These are phyloP conservation scores for Colletotrichum musicola DNA, from an alignment of 2,329 filamentous ascomycete genomes.

Conservation along the genomic window DNA sequence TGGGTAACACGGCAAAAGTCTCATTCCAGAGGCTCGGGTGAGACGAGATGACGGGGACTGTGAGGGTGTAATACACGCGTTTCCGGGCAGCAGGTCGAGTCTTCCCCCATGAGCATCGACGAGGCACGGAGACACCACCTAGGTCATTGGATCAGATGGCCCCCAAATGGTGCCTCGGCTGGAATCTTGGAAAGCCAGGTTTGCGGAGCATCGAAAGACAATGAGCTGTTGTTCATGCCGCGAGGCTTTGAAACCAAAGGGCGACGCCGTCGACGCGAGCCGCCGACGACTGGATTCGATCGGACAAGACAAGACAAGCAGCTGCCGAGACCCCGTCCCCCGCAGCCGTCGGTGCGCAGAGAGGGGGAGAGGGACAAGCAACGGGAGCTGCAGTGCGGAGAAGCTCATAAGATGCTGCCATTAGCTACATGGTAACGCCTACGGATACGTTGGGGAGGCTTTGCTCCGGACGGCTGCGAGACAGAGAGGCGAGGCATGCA, in stretches of 20 bases:
- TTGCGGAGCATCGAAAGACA: slow-evolving; percentile 9
- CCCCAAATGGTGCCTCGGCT: neutral
- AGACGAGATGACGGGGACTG: neutral
- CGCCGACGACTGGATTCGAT: neutral
- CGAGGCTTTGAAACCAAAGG: slow-evolving; percentile 4
- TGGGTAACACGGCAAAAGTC: neutral
- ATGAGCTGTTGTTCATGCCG: slow-evolving; percentile 4
- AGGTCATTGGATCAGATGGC: slow-evolving; percentile 5
- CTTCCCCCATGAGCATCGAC: neutral
- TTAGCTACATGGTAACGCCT: neutral
- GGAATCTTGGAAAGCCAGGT: neutral
- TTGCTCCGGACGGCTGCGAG: slow-evolving; percentile 27
- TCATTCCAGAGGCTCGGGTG: neutral
- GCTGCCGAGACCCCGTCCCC: slow-evolving; percentile 9
- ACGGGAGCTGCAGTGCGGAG: slow-evolving; percentile 23
- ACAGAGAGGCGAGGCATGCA: slow-evolving; percentile 1
- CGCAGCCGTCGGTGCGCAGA: neutral
- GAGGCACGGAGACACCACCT: neutral
- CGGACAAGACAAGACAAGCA: slow-evolving; percentile 6
- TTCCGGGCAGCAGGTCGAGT: neutral
- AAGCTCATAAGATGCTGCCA: slow-evolving; percentile 9
- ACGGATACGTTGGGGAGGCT: slow-evolving; percentile 9
- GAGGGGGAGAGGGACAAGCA: neutral
- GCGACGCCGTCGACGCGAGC: neutral
- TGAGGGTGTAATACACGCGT: slow-evolving; percentile 6